Evolutionary conservation across 352 stramenopile genomes (phyloP).

Genomic region (Pythium aristosporum): DNA sequence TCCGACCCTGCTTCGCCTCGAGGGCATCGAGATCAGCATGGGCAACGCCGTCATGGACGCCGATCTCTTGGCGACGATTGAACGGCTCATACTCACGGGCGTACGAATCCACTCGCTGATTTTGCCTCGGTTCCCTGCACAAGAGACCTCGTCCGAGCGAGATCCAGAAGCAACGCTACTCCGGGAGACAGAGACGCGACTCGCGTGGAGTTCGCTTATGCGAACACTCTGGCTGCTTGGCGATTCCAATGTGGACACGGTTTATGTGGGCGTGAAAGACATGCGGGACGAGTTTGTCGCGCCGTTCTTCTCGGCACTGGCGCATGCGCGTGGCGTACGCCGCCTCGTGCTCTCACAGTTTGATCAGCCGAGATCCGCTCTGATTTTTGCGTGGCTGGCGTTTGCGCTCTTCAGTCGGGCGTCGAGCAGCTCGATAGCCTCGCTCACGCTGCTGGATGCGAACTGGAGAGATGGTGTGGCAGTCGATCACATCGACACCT

Average conservation of each 20-base stretch:
- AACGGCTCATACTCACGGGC: background rate
- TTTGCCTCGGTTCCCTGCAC: background rate
- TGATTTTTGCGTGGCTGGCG: background rate
- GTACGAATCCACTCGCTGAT: background rate
- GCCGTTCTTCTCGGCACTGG: conserved; percentile 8
- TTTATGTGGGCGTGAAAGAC: background rate
- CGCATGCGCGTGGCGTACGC: background rate
- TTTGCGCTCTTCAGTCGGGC: conserved; percentile 2
- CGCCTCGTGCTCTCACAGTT: background rate
- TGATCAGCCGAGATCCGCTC: background rate
- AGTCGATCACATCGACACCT: background rate
- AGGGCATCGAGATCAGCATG: background rate
- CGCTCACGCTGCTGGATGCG: background rate
- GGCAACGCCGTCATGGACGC: background rate
- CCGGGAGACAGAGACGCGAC: background rate
- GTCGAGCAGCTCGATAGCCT: background rate
- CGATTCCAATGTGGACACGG: background rate
- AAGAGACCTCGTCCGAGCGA: background rate
- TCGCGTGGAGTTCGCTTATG: conserved; percentile 8
- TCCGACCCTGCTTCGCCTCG: background rate
- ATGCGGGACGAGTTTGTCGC: conserved; percentile 1
- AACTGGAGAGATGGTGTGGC: background rate
- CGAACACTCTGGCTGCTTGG: background rate
- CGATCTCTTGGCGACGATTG: background rate
- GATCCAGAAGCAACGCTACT: background rate